Percentiles rank a stretch among this genome's conserved stretches.
These are phyloP conservation scores for Penicillium robsamsonii DNA, from an alignment of 495 filamentous ascomycete species.

Conservation along the genomic window DNA sequence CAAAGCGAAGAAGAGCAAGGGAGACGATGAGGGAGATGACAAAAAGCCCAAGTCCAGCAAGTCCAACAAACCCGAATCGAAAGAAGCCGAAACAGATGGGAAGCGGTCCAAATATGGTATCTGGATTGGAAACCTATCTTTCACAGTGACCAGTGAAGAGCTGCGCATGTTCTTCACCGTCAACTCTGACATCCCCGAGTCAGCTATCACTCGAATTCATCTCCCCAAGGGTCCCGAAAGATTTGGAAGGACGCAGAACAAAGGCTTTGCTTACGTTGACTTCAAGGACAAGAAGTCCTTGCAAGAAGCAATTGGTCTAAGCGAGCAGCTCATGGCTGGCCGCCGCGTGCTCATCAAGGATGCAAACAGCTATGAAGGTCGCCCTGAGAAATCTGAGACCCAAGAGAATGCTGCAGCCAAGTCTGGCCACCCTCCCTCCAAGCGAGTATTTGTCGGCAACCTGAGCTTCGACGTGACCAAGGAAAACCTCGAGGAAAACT, in stretches of 20 bases:
- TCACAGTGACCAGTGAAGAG: constrained; percentile 67
- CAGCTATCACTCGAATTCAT: constrained; percentile 76
- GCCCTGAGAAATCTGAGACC: constrained; percentile 59
- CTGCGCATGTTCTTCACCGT: constrained; percentile 74
- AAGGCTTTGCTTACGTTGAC: constrained; percentile 95
- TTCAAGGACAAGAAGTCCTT: constrained; percentile 68
- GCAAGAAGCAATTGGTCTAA: constrained; percentile 69
- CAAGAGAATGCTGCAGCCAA: constrained; percentile 32
- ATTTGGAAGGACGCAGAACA: constrained; percentile 60
- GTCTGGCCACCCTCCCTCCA: constrained; percentile 60
- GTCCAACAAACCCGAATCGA: constrained; percentile 19
- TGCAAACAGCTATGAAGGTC: constrained; percentile 77
- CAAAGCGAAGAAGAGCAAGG: constrained; percentile 70
- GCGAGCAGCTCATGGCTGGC: constrained; percentile 71
- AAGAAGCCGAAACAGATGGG: constrained; percentile 34
- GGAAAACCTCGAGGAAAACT: constrained; percentile 75
- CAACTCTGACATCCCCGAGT: constrained; percentile 62
- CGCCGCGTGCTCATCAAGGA: constrained; percentile 90
- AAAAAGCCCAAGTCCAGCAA: constrained; percentile 30
- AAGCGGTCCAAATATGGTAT: constrained; percentile 77
- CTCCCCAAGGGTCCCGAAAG: constrained; percentile 58
- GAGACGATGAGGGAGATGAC: constrained; percentile 28
- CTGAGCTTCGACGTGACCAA: constrained; percentile 81
- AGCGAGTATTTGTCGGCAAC: constrained; percentile 90
- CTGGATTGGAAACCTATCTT: constrained; percentile 95